Base-by-base conservation (phyloP, 331 rosid species). In the Spiraea crenata region DNA sequence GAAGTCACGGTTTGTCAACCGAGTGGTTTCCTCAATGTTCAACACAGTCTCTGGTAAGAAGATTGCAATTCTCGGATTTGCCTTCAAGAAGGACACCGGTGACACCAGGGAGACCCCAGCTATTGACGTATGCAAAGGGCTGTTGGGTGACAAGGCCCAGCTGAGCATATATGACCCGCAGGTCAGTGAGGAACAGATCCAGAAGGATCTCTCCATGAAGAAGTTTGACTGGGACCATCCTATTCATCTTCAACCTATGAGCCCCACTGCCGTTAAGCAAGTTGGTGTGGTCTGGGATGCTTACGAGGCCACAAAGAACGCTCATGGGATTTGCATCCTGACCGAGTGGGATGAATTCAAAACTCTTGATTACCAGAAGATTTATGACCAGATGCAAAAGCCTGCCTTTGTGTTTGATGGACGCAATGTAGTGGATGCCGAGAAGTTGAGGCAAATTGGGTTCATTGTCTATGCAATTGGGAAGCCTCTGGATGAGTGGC, bases 21-120 rank as follows among this genome's bases (percentile, higher is more conserved):
- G 96, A 0, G 85, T 92, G 9, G 95, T 92, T 51, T 76, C 95
- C 42, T 89, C 96, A 0, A 92, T 92, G 98, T 92, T 92, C 88
- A 92, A 89, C 91, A 92, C 98, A 0, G 89, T 89, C 57, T 86
- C 95, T 0, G 89, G 95, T 3, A 92, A 92, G 85, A 92, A 92
- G 75, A 81, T 92, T 8, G 98, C 96, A n/a, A 31, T 89, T 57
- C 72, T 92, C 50, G 98, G 98, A 4, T 92, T 89, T 37, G 98
- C 98, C 60, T 92, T 92, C 92, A 92, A 92, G 96, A 92, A 89
- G 77, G 98, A 92, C 83, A 92, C 98, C 0, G 98, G 98, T 0
- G 98, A 92, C 80, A 92, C 98, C 0, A 86, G 98, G 83, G 98
- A 92, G 90, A 89, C 98, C 44, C 98, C 98, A 0, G 98, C 98